Conservation (phyloP, 306 rosid species). For the Canavalia gladiata region DNA sequence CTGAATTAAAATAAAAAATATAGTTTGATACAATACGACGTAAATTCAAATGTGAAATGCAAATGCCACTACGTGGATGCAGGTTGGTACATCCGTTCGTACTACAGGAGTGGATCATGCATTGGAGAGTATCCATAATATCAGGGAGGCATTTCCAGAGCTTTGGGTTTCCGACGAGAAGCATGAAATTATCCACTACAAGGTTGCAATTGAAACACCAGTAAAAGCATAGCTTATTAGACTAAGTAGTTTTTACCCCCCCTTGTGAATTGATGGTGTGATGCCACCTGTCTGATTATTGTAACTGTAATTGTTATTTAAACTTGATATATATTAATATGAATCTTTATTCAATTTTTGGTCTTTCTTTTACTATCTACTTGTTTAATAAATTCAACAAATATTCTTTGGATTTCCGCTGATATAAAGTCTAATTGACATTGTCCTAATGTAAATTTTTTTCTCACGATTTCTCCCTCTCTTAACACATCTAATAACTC, state of each 20-base stretch:
- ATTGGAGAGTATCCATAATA: constrained; percentile 89
- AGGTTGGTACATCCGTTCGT: constrained; percentile 77
- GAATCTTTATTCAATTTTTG: constrained; percentile 2
- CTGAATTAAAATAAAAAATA: neutral
- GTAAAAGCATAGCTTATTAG: constrained; percentile 67
- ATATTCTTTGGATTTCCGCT: too few relatives aligned
- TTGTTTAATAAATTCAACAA: too few relatives aligned
- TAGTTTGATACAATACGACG: neutral
- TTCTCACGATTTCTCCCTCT: too few relatives aligned
- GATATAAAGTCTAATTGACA: too few relatives aligned
- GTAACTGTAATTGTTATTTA: constrained; percentile 27
- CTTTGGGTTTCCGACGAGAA: constrained; percentile 73
- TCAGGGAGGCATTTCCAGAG: constrained; percentile 88
- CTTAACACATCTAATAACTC: too few relatives aligned
- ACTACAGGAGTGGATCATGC: constrained; percentile 71
- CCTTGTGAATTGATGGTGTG: constrained; percentile 3
- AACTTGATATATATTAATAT: neutral
- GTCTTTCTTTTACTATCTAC: neutral
- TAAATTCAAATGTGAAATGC: constrained; percentile 14
- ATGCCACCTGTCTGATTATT: constrained; percentile 4
- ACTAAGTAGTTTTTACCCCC: neutral
- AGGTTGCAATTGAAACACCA: constrained; percentile 75
- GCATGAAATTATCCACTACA: constrained; percentile 50
- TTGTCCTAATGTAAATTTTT: too few relatives aligned
- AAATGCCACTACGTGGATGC: constrained; percentile 29